Base-by-base conservation (phyloP, 306 rosid genomes). In the Lupinus albus region DNA sequence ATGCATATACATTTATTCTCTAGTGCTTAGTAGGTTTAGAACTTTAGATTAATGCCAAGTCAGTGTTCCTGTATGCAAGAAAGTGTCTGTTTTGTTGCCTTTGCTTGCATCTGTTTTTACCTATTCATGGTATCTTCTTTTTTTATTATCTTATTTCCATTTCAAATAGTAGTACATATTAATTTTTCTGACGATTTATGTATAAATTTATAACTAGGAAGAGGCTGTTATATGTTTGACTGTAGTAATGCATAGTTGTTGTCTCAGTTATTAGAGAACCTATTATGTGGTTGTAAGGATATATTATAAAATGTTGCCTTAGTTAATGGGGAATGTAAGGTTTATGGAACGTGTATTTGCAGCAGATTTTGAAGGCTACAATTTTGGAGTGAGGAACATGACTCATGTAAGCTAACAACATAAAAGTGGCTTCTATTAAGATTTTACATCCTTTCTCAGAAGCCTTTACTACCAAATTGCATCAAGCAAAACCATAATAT, bases 1-100 rank as follows among this genome's bases (percentile, higher is more conserved):
- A 54, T 65, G 69, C 68, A 68, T 75, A 64, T 56, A 55, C 70
- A 74, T 79, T 18, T 71, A 52, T 73, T 57, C 53, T 54, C 75
- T 68, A 71, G 80, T 78, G 81, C 83, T 83, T 76, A 68, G 77
- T 79, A 75, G 81, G 68, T 81, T 77, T 75, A 56, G 73, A 75
- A 80, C 65, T 81, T 77, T 75, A 56, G 73, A 71, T 42, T 42
- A 42, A 73, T 68, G 71, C 62, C 15, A 44, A 38, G 66, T 48
- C 73, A 71, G 14, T 65, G 46, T 4, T 51, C 55, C 13, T 42
- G 38, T n/a, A 68, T 35, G 78, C 79, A 67, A 15, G 82, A 67
- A 67, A 70, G 57, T 39, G 17, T 48, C 48, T n/a, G 54, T 58
- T 54, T 47, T 67, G n/a, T 58, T 45, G 16, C 42, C 38, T 61